Evolutionary conservation across 352 stramenopile genomes (phyloP), one percentile per base, ranked within the genome.

Genomic region (Thalassiosira sp.): DNA sequence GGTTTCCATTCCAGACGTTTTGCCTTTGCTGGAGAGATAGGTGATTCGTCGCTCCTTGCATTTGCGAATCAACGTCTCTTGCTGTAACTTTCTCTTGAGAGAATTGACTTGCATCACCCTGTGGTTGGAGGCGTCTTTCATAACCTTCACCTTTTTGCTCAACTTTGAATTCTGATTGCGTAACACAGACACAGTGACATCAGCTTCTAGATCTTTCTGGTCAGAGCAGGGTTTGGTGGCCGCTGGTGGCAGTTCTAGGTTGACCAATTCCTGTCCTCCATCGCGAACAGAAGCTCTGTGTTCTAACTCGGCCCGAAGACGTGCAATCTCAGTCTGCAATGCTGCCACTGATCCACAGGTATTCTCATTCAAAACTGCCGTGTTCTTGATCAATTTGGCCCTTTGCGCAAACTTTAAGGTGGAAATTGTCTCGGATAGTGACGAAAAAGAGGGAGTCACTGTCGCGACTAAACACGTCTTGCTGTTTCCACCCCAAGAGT

Each of bases 321-420:
- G 53, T 5, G 63, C 53, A 56, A 84, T 76, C 28, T 84, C 76
- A 15, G 57, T 53, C 22, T 70, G 57, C 46, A 84, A 57, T 20
- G 49, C 64, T n/a, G 43, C 60, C 27, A 81, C 52, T 0, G 49
- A 62, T 46, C 40, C 76, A 45, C 62, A 72, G 1, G 70, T 79
- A 56, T 81, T 63, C 49, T 81, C 79, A 69, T 86, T 87, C 57
- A 75, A 22, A 0, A 82, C 45, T 2, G 74, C 69, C 27, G 46
- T 72, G 42, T 87, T 87, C 51, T 70, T 81, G 20, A 87, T 80
- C 31, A 76, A n/a, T 37, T 82, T 87, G 7, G 79, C 79, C 20
- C 75, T 31, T 51, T 87, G 68, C 8, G 79, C 79, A 72, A 82
- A 87, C 25, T 76, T 72, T 7, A 87, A 51, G 6, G 79, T 87